Evolutionary conservation across 192 early-diverging fungal genomes (phyloP).

Genomic region (Mycoemilia scoparia): DNA sequence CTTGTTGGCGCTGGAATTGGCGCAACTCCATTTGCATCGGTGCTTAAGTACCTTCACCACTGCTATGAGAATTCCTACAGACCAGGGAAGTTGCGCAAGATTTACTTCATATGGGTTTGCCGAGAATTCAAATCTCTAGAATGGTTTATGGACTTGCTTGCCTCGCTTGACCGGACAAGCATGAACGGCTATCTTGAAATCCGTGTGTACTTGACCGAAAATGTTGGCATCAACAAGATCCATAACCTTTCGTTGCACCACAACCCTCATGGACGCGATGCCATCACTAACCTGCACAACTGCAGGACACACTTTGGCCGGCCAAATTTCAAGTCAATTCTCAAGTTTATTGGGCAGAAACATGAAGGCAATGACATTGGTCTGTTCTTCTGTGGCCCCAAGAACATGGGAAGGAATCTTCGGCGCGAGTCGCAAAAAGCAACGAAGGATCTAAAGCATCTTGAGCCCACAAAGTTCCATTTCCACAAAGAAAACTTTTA

Average conservation of each 20-base stretch:
- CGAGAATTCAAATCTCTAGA: conserved; percentile 43
- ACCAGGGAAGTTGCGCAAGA: conserved; percentile 59
- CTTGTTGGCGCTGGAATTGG: conserved; percentile 58
- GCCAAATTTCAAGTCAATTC: conserved; percentile 54
- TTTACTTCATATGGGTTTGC: conserved; percentile 53
- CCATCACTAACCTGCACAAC: conserved; percentile 44
- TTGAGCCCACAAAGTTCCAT: conserved; percentile 29
- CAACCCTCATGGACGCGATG: conserved; percentile 37
- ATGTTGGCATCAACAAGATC: conserved; percentile 36
- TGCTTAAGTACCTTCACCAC: conserved; percentile 55
- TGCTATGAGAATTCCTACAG: conserved; percentile 27
- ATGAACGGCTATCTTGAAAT: conserved; percentile 40
- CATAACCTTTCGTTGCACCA: conserved; percentile 42
- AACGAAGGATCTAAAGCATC: conserved; percentile 24
- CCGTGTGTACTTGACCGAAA: conserved; percentile 45
- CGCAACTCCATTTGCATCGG: conserved; percentile 62
- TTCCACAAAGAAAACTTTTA: conserved; percentile 60
- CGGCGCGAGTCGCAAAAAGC: conserved; percentile 20
- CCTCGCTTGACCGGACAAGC: conserved; percentile 37
- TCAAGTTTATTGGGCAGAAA: conserved; percentile 33
- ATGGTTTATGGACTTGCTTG: conserved; percentile 49
- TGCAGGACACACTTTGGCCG: conserved; percentile 59
- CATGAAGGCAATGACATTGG: conserved; percentile 41
- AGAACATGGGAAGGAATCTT: conserved; percentile 38
- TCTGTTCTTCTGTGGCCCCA: conserved; percentile 73